A percentile compares a stretch with the other conserved stretches of the same genome.
These are phyloP conservation scores for Coemansia biformis DNA, from an alignment of 192 early-diverging fungal species.

Conservation along the genomic window DNA sequence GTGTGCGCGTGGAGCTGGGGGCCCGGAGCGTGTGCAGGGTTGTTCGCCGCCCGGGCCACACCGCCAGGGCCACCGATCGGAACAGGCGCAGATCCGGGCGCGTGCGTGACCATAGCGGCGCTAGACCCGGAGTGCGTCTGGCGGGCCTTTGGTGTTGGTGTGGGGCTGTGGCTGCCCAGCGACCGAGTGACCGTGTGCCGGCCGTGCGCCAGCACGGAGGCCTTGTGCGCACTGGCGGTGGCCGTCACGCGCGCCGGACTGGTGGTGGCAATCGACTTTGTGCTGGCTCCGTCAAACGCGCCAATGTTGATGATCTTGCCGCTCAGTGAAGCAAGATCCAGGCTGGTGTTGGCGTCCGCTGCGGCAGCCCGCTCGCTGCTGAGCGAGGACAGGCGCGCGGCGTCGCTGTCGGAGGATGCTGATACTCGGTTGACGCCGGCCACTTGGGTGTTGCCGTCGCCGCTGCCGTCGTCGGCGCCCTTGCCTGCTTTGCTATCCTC, in stretches of 20 bases:
- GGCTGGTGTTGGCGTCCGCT: conserved; percentile 25
- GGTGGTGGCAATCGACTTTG: conserved; percentile 12
- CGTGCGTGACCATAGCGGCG: too few species aligned
- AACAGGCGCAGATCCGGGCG: too few species aligned
- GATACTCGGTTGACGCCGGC: conserved; percentile 32
- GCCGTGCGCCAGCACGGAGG: not conserved
- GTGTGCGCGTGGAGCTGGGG: not conserved
- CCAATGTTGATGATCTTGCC: conserved; percentile 30
- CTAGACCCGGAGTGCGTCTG: too few species aligned
- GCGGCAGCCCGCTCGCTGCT: conserved; percentile 3
- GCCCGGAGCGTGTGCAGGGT: too few species aligned
- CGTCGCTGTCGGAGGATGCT: not conserved
- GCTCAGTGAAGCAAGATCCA: conserved; percentile 26
- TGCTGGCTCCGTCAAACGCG: conserved; percentile 21
- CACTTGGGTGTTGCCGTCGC: conserved; percentile 5
- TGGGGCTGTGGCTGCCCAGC: not conserved
- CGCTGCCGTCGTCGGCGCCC: conserved; percentile 7
- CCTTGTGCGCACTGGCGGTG: not conserved
- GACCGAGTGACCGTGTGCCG: conserved; percentile 25
- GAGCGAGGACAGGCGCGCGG: not conserved
- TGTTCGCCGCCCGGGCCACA: not conserved
- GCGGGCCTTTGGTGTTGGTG: not conserved
- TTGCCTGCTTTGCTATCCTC: conserved; percentile 17
- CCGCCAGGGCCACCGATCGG: too few species aligned
- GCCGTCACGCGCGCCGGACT: not conserved